Evolutionary conservation across 1,284 basidiomycete genomes (phyloP).

Genomic region (Malassezia yamatoensis): DNA sequence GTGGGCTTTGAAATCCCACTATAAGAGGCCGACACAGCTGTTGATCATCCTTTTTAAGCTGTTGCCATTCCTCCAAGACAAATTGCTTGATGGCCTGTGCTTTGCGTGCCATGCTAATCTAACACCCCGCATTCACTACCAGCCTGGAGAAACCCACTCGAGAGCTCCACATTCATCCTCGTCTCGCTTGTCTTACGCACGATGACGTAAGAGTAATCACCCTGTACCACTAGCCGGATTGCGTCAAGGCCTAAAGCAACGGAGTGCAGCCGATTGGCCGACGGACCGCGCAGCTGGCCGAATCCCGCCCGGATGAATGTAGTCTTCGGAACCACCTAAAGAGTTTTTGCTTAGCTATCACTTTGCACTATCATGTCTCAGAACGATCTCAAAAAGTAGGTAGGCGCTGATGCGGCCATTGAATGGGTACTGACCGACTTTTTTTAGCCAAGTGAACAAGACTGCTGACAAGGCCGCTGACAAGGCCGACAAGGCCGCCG

Average conservation of each 20-base stretch:
- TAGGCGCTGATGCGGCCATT: not conserved
- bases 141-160: too few species aligned
- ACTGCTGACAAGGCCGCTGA: slow-evolving; percentile 7
- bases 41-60: not conserved
- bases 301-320: not conserved
- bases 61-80: not conserved
- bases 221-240: too few species aligned
- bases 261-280: not conserved
- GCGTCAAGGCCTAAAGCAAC: not conserved
- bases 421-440: not conserved
- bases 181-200: too few species aligned
- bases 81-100: slow-evolving; percentile 1
- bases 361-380: slow-evolving; percentile 2
- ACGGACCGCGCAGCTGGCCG: not conserved
- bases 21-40: slow-evolving; percentile 32
- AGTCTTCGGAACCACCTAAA: not conserved
- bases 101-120: not conserved
- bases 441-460: slow-evolving; percentile 8
- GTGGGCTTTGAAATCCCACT: slow-evolving; percentile 74
- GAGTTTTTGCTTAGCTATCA: not conserved
- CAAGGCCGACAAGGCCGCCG: slow-evolving; percentile 18
- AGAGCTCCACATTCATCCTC: too few species aligned
- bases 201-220: too few species aligned
- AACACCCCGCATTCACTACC: too few species aligned
- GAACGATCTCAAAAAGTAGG: slow-evolving; percentile 8